These are phyloP conservation scores for Arachis hypogaea DNA, from an alignment of 306 rosid genomes.

Conservation along the genomic window DNA sequence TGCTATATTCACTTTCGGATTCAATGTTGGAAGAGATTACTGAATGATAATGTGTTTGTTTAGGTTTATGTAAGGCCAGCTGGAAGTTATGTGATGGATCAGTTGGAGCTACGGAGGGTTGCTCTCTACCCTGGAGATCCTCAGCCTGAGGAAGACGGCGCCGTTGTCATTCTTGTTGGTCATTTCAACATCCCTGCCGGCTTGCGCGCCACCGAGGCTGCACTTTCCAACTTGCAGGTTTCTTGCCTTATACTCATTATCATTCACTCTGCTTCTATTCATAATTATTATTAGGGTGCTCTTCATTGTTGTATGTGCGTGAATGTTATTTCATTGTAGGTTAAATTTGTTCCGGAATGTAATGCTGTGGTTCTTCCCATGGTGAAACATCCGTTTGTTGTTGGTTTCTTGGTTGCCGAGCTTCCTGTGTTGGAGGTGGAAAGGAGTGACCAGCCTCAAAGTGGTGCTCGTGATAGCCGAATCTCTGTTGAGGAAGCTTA, in stretches of 20 bases:
- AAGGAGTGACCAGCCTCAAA: constrained; percentile 40
- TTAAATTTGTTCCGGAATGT: constrained; percentile 65
- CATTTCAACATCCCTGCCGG: constrained; percentile 76
- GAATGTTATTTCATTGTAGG: constrained; percentile 51
- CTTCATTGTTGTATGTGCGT: constrained; percentile 1
- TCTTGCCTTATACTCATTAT: constrained; percentile 18
- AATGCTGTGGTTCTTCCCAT: constrained; percentile 84
- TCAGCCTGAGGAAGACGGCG: constrained; percentile 56
- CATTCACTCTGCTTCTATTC: background rate
- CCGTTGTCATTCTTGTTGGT: constrained; percentile 73
- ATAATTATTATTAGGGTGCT: constrained; percentile 25
- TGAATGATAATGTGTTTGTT: constrained; percentile 6
- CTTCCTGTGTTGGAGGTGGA: constrained; percentile 66
- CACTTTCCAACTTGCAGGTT: constrained; percentile 73
- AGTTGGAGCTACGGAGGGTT: constrained; percentile 85
- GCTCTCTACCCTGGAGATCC: constrained; percentile 62
- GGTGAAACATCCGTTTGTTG: constrained; percentile 96
- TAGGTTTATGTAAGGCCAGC: constrained; percentile 98
- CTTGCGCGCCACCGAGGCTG: constrained; percentile 74
- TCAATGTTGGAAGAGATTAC: background rate
- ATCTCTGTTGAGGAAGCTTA: constrained; percentile 52
- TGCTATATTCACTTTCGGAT: background rate
- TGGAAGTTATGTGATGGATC: constrained; percentile 97
- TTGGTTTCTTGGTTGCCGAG: constrained; percentile 97
- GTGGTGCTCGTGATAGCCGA: constrained; percentile 45